Evolutionary conservation across 805 yeast species (phyloP), one percentile per base, ranked within the genome.

Genomic region (Candida orba): DNA sequence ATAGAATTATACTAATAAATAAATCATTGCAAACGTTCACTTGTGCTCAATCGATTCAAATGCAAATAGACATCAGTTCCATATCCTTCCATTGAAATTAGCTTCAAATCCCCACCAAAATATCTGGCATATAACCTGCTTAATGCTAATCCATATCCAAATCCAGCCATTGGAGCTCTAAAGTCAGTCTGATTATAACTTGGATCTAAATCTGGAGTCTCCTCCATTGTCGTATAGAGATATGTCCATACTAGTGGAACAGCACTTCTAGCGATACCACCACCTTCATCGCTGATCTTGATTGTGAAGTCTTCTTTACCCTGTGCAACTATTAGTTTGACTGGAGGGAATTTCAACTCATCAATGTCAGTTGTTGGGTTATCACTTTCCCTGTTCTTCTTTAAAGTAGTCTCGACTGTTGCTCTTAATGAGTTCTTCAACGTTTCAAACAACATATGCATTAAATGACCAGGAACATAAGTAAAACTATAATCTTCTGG

Each of bases 1-100:
- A 20, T 20, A 20, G 22, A 20, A 20, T 20, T 20, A 20, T 13
- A 27, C 13, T 27, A 27, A 22, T 39, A 15, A 18, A 24, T 29
- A 46, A n/a, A 15, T 31, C 34, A 15, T 18, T 31, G 12, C 17
- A 56, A 35, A 34, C 56, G 50, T 36, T 56, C 60, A 22, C 82
- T 76, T 41, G 84, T 76, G 53, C 84, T 79, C 53, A 88, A 74
- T 43, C 95, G 71, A 63, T 88, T 88, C 59, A 88, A 70, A 64
- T 89, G 96, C 57, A 89, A 63, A 56, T 88, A 89, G 2, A 86
- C 96, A 59, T 88, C 96, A 1, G 96, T 88, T 14, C 96, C 96
- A 57, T 88, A 86, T 8, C 95, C 95, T 63, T 88, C 96, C 95
- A 89, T 86, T 30, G 88, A 78, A 44, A 87, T 88, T 56, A 89